Evolutionary conservation across 306 rosid species (phyloP).

Genomic region (Fragaria ananassa): DNA sequence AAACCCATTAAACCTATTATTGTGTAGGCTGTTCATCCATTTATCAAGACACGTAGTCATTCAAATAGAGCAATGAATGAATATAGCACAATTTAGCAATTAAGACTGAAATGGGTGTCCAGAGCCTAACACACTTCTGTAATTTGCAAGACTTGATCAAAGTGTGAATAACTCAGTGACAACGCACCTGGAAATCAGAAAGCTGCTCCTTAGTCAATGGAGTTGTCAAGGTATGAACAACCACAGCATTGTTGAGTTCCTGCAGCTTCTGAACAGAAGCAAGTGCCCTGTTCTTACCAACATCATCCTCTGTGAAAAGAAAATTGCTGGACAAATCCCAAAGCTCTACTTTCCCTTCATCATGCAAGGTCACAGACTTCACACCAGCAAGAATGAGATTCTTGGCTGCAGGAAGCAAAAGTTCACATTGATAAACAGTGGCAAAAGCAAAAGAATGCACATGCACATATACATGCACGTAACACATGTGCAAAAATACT

Average conservation of each 20-base stretch:
- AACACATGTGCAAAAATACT: not conserved
- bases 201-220: conserved; percentile 58
- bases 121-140: not conserved
- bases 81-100: not conserved
- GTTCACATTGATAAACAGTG: not conserved
- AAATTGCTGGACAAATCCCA: conserved; percentile 86
- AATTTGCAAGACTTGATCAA: not conserved
- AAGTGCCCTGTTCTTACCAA: conserved; percentile 74
- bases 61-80: not conserved
- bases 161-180: not conserved
- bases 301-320: conserved; percentile 59
- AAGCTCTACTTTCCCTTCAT: conserved; percentile 68
- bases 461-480: not conserved
- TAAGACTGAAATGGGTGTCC: not conserved
- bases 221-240: conserved; percentile 53
- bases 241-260: conserved; percentile 86
- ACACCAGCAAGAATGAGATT: conserved; percentile 93
- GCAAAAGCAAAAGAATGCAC: not conserved
- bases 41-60: not conserved
- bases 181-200: conserved; percentile 63
- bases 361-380: conserved; percentile 85
- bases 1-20: not conserved
- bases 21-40: not conserved
- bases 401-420: conserved; percentile 65
- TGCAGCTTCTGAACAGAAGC: conserved; percentile 83